Percentiles rank a stretch among this genome's conserved stretches.
Evolutionary conservation across 441 rosid species (phyloP).

Genomic region (Populus hybrid): DNA sequence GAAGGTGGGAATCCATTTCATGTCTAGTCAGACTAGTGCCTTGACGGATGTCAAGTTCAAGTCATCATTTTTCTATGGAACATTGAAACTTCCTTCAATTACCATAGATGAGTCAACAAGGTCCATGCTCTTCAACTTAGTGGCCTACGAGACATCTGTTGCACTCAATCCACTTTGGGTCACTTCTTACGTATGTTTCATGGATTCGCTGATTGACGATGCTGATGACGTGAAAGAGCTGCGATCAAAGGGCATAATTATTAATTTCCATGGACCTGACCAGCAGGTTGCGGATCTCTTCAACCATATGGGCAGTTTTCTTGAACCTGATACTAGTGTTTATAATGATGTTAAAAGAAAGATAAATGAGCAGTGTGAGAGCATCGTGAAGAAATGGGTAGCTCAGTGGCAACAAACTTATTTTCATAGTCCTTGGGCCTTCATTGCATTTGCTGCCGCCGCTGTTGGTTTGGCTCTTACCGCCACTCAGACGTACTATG

Average conservation of each 20-base stretch:
- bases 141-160: constrained; percentile 17
- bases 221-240: constrained; percentile 20
- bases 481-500: not conserved
- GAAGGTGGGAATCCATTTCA: constrained; percentile 10
- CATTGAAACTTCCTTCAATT: not conserved
- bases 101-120: constrained; percentile 1
- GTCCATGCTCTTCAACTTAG: constrained; percentile 15
- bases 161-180: not conserved
- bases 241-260: constrained; percentile 3
- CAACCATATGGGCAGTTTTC: constrained; percentile 12
- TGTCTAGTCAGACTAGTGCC: not conserved
- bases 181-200: constrained; percentile 23
- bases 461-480: not conserved
- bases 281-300: constrained; percentile 20
- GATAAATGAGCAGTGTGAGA: constrained; percentile 1
- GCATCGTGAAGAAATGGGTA: not conserved
- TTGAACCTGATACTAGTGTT: not conserved
- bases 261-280: constrained; percentile 13
- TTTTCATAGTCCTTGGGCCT: constrained; percentile 15
- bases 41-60: not conserved
- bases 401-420: not conserved
- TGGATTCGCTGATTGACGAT: constrained; percentile 18
- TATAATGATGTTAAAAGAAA: not conserved
- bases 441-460: constrained; percentile 23
- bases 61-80: not conserved